Conservation (phyloP, 148 eudicot genomes). For the Hydrangea macrophylla region DNA sequence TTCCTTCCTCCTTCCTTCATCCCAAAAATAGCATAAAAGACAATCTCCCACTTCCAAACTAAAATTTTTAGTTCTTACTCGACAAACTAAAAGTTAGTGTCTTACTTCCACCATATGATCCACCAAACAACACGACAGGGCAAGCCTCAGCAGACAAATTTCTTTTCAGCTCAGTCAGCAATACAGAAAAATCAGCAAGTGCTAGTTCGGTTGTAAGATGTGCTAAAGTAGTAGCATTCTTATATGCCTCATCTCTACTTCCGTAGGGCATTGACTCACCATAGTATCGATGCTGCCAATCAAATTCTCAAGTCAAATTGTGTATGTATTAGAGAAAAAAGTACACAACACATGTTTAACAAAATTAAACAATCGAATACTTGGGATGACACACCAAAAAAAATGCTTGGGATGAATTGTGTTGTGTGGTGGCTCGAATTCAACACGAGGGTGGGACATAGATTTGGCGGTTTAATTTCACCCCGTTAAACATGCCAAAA, state of each 20-base stretch:
- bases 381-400: no score
- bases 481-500: no score
- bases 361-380: no score
- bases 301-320: slow-evolving; percentile 9
- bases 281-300: slow-evolving; percentile 85
- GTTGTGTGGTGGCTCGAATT: no score
- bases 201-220: slow-evolving; percentile 88
- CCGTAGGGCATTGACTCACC: slow-evolving; percentile 95
- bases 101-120: slow-evolving; percentile 98
- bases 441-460: no score
- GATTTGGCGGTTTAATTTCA: no score
- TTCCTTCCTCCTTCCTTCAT: no score
- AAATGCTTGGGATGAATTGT: no score
- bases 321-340: slow-evolving; percentile 2
- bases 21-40: no score
- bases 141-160: slow-evolving; percentile 82
- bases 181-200: slow-evolving; percentile 77
- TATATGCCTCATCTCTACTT: slow-evolving; percentile 63
- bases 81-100: neutral
- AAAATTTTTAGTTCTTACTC: neutral
- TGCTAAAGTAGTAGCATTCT: slow-evolving; percentile 57
- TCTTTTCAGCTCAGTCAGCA: slow-evolving; percentile 60
- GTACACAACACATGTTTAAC: no score
- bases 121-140: slow-evolving; percentile 93
- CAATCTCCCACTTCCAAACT: no score